Evolutionary conservation across 2,329 filamentous ascomycete species (phyloP).

Genomic region (Colletotrichum camelliae): DNA sequence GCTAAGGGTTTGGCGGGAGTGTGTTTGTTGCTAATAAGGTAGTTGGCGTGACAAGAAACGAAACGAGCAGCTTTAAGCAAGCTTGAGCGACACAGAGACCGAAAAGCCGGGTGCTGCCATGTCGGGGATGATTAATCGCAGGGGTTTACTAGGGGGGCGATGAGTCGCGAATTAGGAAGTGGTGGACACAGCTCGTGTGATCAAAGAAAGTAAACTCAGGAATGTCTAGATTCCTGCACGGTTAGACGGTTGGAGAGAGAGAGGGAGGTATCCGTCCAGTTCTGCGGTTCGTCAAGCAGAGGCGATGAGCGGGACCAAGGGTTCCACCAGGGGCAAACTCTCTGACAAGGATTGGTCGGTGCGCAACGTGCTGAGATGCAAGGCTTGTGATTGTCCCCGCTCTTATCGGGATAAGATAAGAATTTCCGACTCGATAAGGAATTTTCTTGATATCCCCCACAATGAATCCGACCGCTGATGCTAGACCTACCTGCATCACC

Average conservation of each 20-base stretch:
- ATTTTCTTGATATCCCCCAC: slow-evolving; percentile 20
- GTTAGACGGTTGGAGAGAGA: not conserved
- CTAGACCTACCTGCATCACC: not conserved
- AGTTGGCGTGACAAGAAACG: not conserved
- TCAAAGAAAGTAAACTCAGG: not conserved
- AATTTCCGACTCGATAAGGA: slow-evolving; percentile 15
- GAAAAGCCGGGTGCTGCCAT: slow-evolving; percentile 12
- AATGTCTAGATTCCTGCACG: slow-evolving; percentile 6
- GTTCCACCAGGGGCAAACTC: slow-evolving; percentile 12
- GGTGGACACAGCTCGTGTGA: slow-evolving; percentile 5
- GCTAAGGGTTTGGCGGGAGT: not conserved
- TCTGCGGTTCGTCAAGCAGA: not conserved
- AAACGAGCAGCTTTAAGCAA: slow-evolving; percentile 16
- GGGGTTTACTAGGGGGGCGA: not conserved
- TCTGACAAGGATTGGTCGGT: slow-evolving; percentile 12
- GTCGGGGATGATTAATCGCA: slow-evolving; percentile 2
- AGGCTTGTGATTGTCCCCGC: slow-evolving; percentile 3
- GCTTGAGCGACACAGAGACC: not conserved
- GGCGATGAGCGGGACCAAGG: slow-evolving; percentile 9
- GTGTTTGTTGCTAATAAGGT: not conserved
- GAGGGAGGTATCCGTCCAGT: not conserved
- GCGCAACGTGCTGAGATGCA: not conserved
- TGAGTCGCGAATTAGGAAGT: not conserved
- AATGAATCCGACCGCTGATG: not conserved
- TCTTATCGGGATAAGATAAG: slow-evolving; percentile 19